Conservation (phyloP, 2,329 filamentous ascomycete genomes). For the Didymella lethalis region DNA sequence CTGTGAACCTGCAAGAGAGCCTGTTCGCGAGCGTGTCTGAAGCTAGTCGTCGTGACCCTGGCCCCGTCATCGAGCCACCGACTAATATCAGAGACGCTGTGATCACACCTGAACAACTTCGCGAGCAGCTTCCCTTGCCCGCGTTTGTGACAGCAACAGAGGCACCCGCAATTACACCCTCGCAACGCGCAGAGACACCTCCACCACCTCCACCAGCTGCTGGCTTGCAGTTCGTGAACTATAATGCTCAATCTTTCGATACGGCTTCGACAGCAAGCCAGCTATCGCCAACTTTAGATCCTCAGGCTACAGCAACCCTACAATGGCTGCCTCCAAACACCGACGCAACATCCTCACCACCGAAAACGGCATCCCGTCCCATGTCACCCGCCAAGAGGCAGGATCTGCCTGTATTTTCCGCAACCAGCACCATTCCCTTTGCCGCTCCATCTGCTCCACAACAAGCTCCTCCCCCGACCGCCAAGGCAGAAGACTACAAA, state of each 20-base stretch:
- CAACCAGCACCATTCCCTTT: conserved; percentile 50
- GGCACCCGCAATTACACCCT: conserved; percentile 32
- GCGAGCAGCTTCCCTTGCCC: conserved; percentile 47
- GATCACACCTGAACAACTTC: conserved; percentile 48
- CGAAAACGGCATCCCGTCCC: conserved; percentile 21
- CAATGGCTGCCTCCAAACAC: conserved; percentile 47
- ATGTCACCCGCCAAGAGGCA: conserved; percentile 47
- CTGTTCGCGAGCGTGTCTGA: background rate
- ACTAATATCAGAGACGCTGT: conserved; percentile 41
- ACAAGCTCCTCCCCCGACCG: conserved; percentile 4
- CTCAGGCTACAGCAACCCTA: conserved; percentile 30
- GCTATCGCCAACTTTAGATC: conserved; percentile 12
- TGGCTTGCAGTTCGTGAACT: conserved; percentile 47
- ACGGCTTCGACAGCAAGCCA: conserved; percentile 4
- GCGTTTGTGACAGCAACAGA: conserved; percentile 39
- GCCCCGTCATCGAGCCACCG: conserved; percentile 37
- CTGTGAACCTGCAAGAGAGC: conserved; percentile 1
- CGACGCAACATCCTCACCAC: conserved; percentile 20
- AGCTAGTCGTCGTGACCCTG: conserved; percentile 29
- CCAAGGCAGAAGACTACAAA: conserved; percentile 19
- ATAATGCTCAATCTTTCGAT: conserved; percentile 35
- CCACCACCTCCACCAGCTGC: conserved; percentile 47
- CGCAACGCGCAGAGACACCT: conserved; percentile 49
- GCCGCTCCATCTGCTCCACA: conserved; percentile 22
- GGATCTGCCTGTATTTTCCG: conserved; percentile 60